Conservation (phyloP, 148 eudicot species). For the Camellia japonica region DNA sequence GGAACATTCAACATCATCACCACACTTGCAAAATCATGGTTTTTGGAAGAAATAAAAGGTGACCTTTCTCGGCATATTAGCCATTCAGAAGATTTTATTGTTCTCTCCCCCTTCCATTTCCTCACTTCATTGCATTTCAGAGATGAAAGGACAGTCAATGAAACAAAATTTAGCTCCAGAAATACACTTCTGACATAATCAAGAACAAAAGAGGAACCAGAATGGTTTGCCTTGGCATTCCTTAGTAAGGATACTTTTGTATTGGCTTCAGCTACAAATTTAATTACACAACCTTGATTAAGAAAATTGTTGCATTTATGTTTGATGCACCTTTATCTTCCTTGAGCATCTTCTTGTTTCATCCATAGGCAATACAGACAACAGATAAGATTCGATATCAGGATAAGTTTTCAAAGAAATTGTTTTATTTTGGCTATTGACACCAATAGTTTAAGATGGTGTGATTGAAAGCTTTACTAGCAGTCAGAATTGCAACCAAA, state of each 20-base stretch:
- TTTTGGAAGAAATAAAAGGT: background rate
- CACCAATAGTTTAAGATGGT: background rate
- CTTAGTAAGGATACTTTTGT: background rate
- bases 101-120: no score
- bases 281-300: background rate
- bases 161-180: background rate
- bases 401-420: background rate
- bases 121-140: background rate
- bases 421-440: background rate
- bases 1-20: constrained; percentile 6
- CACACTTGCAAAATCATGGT: background rate
- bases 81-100: background rate
- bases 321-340: background rate
- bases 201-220: background rate
- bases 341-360: background rate
- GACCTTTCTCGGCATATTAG: background rate
- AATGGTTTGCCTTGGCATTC: background rate
- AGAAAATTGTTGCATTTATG: background rate
- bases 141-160: background rate
- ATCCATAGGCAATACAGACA: background rate
- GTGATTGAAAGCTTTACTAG: background rate
- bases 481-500: background rate
- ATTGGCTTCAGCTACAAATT: background rate
- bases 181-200: background rate
- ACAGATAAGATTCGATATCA: background rate